Evolutionary conservation across 331 rosid species (phyloP).

Genomic region (Rosa hybrid): DNA sequence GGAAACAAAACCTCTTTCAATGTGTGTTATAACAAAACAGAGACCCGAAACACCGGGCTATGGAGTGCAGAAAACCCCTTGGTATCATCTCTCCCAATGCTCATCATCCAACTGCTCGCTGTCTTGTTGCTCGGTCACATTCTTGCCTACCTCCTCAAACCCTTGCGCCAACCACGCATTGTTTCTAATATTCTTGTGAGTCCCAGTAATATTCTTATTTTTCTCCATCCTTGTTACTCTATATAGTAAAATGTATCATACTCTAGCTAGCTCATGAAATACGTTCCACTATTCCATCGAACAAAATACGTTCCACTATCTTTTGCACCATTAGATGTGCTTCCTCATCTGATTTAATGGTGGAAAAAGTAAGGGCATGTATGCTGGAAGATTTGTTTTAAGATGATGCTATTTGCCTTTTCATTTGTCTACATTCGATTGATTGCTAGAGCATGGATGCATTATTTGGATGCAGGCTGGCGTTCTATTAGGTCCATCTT

Average conservation of each 20-base stretch:
- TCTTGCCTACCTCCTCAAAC: conserved; percentile 13
- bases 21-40: conserved; percentile 19
- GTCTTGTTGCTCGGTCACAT: conserved; percentile 13
- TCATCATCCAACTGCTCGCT: conserved; percentile 8
- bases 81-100: background rate
- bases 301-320: no score
- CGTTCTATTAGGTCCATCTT: conserved; percentile 38
- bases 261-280: no score
- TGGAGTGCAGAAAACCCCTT: conserved; percentile 28
- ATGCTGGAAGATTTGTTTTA: no score
- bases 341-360: no score
- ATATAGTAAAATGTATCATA: no score
- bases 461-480: conserved; percentile 26
- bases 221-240: no score
- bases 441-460: background rate
- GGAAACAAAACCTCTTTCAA: background rate
- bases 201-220: background rate
- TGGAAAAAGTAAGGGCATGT: no score
- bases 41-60: background rate
- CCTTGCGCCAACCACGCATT: conserved; percentile 32
- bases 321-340: no score
- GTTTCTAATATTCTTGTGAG: conserved; percentile 38
- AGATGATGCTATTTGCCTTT: background rate
- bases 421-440: background rate
- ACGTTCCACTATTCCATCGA: no score